Conservation (phyloP, 768 basidiomycete genomes). For the Russula foetens region DNA sequence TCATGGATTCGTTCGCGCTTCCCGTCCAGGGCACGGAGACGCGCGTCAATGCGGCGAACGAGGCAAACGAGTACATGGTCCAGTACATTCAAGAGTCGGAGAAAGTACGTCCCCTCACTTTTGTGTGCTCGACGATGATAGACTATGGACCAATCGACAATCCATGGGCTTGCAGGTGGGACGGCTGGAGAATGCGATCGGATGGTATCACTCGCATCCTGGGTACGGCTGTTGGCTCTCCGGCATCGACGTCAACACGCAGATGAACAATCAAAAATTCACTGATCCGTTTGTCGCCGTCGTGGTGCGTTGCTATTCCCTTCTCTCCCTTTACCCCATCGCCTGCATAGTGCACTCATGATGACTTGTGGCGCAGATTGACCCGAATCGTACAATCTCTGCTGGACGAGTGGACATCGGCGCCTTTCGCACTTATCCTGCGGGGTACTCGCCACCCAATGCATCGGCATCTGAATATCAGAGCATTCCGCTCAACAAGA, state of each 20-base stretch:
- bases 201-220: constrained; percentile 99
- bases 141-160: neutral
- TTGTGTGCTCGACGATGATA: neutral
- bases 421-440: constrained; percentile 96
- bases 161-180: constrained; percentile 47
- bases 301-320: constrained; percentile 52
- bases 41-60: constrained; percentile 90
- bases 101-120: constrained; percentile 42
- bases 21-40: constrained; percentile 99
- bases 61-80: constrained; percentile 98
- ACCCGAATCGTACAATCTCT: constrained; percentile 96
- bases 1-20: constrained; percentile 95
- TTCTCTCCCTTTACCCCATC: too few relatives aligned
- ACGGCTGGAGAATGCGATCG: constrained; percentile 78
- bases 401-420: constrained; percentile 99
- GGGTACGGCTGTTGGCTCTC: constrained; percentile 99
- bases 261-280: constrained; percentile 89
- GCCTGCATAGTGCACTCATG: too few relatives aligned
- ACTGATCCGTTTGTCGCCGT: constrained; percentile 97
- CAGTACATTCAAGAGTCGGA: constrained; percentile 78
- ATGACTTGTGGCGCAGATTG: constrained; percentile 49
- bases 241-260: constrained; percentile 97
- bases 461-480: constrained; percentile 79
- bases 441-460: constrained; percentile 80
- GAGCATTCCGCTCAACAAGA: constrained; percentile 92